Evolutionary conservation across 2,329 filamentous ascomycete species (phyloP).

Genomic region (Fusarium bactridioides): DNA sequence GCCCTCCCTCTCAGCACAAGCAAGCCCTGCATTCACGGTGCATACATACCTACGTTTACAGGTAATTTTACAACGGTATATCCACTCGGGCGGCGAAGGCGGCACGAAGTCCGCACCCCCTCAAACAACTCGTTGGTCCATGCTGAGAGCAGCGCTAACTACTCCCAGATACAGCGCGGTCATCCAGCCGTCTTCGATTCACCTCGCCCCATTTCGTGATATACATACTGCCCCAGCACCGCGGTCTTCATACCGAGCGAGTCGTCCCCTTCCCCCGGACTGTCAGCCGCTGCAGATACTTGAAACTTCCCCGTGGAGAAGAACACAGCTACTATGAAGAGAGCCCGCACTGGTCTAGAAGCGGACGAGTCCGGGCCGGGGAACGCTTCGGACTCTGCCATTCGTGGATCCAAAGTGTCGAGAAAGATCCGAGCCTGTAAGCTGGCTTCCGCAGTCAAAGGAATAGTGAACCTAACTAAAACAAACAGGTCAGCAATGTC

Average conservation of each 20-base stretch:
- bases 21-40: not conserved
- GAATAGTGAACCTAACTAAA: not conserved
- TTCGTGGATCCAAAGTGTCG: not conserved
- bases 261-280: not conserved
- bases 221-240: not conserved
- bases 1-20: not conserved
- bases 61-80: not conserved
- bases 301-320: not conserved
- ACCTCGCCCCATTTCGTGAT: not conserved
- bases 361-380: not conserved
- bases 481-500: not conserved
- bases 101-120: not conserved
- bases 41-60: not conserved
- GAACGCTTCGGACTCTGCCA: not conserved
- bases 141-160: not conserved
- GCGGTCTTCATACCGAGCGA: not conserved
- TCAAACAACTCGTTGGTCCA: not conserved
- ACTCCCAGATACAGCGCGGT: not conserved
- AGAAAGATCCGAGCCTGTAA: not conserved
- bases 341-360: not conserved
- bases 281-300: not conserved
- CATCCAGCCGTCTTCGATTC: accelerated
- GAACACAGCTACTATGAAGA: not conserved
- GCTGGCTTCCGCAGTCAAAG: not conserved
- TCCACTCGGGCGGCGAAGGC: not conserved